Evolutionary conservation across 768 basidiomycete genomes (phyloP).

Genomic region (Megacollybia marginata): DNA sequence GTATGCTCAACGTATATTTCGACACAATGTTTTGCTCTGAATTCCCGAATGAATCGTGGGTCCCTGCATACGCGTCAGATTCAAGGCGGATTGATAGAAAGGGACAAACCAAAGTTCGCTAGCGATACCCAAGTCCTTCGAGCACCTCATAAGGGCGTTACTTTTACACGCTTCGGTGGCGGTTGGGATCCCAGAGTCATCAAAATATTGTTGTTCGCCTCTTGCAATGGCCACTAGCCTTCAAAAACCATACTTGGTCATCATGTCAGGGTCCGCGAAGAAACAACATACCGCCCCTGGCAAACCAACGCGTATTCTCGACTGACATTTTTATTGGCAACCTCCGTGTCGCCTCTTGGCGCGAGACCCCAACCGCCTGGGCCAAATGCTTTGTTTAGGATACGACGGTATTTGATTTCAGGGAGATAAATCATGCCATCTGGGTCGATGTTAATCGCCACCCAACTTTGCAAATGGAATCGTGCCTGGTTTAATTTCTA

Average conservation of each 20-base stretch:
- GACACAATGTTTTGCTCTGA: slow-evolving; percentile 76
- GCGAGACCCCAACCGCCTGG: slow-evolving; percentile 97
- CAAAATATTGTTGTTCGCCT: slow-evolving; percentile 97
- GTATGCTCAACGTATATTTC: slow-evolving; percentile 85
- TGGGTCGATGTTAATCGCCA: slow-evolving; percentile 18
- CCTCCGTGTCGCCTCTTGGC: slow-evolving; percentile 86
- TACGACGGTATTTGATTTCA: slow-evolving; percentile 92
- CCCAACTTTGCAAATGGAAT: not conserved
- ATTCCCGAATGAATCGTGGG: slow-evolving; percentile 90
- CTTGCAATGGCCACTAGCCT: slow-evolving; percentile 88
- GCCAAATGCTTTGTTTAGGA: slow-evolving; percentile 89
- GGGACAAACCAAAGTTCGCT: slow-evolving; percentile 83
- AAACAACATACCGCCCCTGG: slow-evolving; percentile 64
- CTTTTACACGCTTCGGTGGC: slow-evolving; percentile 94
- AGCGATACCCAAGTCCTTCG: slow-evolving; percentile 93
- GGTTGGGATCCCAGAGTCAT: slow-evolving; percentile 82
- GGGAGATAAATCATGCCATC: slow-evolving; percentile 94
- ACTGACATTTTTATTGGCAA: slow-evolving; percentile 81
- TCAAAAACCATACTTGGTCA: not conserved
- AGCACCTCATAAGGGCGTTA: slow-evolving; percentile 96
- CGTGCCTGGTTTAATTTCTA: slow-evolving; percentile 93
- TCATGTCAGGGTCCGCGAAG: not conserved
- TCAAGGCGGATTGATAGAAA: not conserved
- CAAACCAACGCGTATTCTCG: slow-evolving; percentile 94
- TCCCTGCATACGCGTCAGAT: slow-evolving; percentile 49